phyloP scores from a whole-genome alignment of 306 rosid species.

The Elaeagnus macrophylla region DNA sequence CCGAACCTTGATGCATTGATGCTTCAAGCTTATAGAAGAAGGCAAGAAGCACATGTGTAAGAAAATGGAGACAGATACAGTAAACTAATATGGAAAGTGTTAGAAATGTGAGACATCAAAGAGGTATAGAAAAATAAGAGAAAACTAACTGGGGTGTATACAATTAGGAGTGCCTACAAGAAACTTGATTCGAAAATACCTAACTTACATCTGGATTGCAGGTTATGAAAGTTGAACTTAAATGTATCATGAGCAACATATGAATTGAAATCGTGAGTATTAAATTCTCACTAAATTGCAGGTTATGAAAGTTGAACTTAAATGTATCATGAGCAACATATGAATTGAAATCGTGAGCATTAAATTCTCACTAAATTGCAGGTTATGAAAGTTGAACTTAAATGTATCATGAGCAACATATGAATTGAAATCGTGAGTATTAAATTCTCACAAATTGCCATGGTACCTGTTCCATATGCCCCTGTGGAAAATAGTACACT shows the following conservation, averaged over 20 bases:
- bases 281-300: not conserved
- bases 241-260: not conserved
- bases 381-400: not conserved
- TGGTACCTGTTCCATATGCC: conserved; percentile 97
- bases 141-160: too few relatives aligned
- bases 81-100: conserved; percentile 7
- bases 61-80: not conserved
- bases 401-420: not conserved
- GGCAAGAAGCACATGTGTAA: conserved; percentile 6
- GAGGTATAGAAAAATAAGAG: too few relatives aligned
- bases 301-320: not conserved
- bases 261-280: not conserved
- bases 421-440: not conserved
- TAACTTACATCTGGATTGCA: not conserved
- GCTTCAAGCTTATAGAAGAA: conserved; percentile 62
- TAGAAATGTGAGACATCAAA: not conserved
- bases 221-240: not conserved
- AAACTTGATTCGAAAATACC: not conserved
- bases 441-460: not conserved
- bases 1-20: conserved; percentile 90
- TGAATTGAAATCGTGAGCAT: not conserved
- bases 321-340: not conserved
- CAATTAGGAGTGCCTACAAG: not conserved
- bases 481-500: conserved; percentile 94
- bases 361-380: not conserved